phyloP scores from a whole-genome alignment of 208 protist species.

The Strigomonas culicis region DNA sequence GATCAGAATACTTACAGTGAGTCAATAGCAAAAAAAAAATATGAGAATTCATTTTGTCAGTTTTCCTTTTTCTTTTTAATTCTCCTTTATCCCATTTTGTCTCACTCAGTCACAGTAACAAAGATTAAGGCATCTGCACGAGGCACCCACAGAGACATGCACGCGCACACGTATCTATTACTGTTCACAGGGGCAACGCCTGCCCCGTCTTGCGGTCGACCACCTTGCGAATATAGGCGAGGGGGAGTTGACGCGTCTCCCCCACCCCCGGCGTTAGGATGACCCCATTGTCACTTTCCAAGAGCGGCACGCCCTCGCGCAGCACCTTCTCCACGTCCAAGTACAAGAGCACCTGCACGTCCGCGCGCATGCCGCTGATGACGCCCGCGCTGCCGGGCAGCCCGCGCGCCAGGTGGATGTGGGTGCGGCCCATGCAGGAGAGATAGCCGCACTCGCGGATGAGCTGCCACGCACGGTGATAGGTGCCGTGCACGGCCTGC shows the following conservation, averaged over 20 bases:
- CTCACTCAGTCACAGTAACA: not conserved
- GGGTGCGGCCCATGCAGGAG: slow-evolving; percentile 72
- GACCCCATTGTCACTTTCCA: slow-evolving; percentile 82
- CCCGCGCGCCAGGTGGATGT: slow-evolving; percentile 91
- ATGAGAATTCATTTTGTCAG: too few species aligned
- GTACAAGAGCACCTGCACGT: slow-evolving; percentile 68
- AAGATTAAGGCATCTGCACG: not conserved
- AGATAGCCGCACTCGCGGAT: slow-evolving; percentile 77
- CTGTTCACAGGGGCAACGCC: slow-evolving; percentile 11
- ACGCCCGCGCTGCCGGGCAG: slow-evolving; percentile 31
- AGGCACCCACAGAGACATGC: not conserved
- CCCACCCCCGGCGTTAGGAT: slow-evolving; percentile 79
- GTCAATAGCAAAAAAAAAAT: too few species aligned
- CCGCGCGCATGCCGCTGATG: slow-evolving; percentile 84
- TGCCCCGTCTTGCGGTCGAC: slow-evolving; percentile 39
- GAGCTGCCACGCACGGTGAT: slow-evolving; percentile 40
- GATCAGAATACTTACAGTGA: too few species aligned
- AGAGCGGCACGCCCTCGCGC: slow-evolving; percentile 64
- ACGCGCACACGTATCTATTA: not conserved
- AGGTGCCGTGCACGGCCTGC: slow-evolving; percentile 81
- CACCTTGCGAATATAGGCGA: slow-evolving; percentile 65
- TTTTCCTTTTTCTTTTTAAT: too few species aligned
- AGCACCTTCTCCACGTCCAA: slow-evolving; percentile 61
- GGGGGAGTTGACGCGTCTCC: slow-evolving; percentile 46
- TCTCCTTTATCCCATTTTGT: too few species aligned